Conservation (phyloP, 2,329 filamentous ascomycete genomes). For the Didymella sp. region DNA sequence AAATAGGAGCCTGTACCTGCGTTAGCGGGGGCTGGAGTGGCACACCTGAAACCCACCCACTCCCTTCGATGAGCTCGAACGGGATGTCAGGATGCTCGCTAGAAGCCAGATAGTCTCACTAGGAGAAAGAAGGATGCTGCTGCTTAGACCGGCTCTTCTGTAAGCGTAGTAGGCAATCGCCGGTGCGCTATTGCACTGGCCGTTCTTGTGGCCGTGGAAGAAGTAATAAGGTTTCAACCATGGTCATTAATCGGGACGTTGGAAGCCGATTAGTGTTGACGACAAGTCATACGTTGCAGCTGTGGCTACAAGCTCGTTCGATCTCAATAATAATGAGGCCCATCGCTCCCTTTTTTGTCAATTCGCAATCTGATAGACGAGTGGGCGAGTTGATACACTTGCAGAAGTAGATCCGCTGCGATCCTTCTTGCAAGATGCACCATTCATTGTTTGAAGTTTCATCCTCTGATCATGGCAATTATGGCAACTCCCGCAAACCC, state of each 20-base stretch:
- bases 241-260: conserved; percentile 25
- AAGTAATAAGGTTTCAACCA: conserved; percentile 31
- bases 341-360: conserved; percentile 9
- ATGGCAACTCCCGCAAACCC: conserved; percentile 6
- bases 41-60: conserved; percentile 44
- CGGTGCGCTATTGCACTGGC: conserved; percentile 21
- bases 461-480: not conserved
- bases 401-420: conserved; percentile 11
- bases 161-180: conserved; percentile 27
- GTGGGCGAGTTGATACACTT: conserved; percentile 22
- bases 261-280: conserved; percentile 23
- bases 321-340: conserved; percentile 8
- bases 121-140: conserved; percentile 25
- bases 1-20: conserved; percentile 46
- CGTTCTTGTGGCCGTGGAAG: conserved; percentile 25
- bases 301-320: conserved; percentile 14
- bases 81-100: conserved; percentile 32
- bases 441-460: not conserved
- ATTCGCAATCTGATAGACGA: conserved; percentile 6
- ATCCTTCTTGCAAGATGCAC: not conserved
- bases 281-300: conserved; percentile 30
- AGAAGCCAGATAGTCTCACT: conserved; percentile 34
- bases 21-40: conserved; percentile 39
- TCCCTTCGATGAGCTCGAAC: conserved; percentile 27
- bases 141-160: conserved; percentile 22